Conservation (phyloP, 306 rosid species). For the Citrullus amarus region DNA sequence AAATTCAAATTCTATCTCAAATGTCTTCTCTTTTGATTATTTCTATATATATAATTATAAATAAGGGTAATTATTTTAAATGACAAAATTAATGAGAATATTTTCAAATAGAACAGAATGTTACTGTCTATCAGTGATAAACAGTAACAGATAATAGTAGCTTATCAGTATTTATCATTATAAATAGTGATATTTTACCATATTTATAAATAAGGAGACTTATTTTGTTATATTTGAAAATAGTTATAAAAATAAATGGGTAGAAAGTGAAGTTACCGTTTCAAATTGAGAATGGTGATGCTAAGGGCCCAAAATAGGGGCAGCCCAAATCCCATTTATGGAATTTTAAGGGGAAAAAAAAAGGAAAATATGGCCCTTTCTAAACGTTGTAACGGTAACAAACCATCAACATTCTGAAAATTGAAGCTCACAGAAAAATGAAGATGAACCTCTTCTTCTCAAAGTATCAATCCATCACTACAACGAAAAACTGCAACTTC, state of each 20-base stretch:
- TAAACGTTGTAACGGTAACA: conserved; percentile 10
- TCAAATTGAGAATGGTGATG: not conserved
- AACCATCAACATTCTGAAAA: conserved; percentile 6
- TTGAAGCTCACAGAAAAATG: not conserved
- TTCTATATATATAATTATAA: no score
- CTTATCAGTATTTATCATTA: no score
- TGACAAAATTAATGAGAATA: no score
- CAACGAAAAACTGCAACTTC: not conserved
- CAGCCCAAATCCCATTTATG: not conserved
- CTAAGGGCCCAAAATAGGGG: not conserved
- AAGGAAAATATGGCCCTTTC: not conserved
- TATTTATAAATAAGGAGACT: no score
- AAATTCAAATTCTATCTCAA: no score
- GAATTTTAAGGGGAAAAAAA: not conserved
- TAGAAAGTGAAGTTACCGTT: not conserved
- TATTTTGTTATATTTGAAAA: no score
- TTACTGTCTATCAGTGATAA: no score
- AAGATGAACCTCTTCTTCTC: not conserved
- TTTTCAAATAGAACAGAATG: no score
- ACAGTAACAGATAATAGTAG: no score
- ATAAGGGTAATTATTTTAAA: no score
- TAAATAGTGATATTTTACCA: no score
- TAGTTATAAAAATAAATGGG: not conserved
- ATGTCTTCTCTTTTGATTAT: no score
- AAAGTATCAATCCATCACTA: not conserved